Evolutionary conservation across 108 stramenopile species (phyloP).

Genomic region (Schizochytrium sp.): DNA sequence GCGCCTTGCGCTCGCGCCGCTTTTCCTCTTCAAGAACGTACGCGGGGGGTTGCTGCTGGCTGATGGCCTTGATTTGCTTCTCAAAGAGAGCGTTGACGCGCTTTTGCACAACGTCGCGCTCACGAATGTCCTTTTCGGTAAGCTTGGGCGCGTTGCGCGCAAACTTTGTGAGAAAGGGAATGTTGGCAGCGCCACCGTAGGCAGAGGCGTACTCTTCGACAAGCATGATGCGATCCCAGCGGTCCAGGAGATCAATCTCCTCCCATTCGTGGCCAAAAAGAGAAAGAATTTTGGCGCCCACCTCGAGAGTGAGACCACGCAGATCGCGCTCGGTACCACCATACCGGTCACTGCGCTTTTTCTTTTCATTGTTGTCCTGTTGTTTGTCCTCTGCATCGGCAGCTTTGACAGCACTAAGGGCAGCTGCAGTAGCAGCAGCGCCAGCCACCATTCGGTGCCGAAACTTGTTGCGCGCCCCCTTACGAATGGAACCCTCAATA

Average conservation of each 20-base stretch:
- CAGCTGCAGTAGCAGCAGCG: not conserved
- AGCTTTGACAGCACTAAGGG: not conserved
- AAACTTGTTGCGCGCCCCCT: not conserved
- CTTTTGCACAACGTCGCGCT: conserved; percentile 12
- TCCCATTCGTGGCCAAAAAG: not conserved
- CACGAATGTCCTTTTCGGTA: not conserved
- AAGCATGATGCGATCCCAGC: conserved; percentile 16
- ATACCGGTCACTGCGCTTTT: not conserved
- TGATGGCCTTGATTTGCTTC: not conserved
- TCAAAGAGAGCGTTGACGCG: not conserved
- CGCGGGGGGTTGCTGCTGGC: not conserved
- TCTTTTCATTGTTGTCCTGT: not conserved
- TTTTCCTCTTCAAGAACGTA: not conserved
- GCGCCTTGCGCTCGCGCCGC: not conserved
- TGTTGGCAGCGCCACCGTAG: not conserved
- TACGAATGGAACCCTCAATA: not conserved
- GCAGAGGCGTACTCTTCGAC: conserved; percentile 10
- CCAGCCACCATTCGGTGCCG: not conserved
- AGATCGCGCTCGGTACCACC: not conserved
- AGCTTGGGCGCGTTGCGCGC: not conserved
- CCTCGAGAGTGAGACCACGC: not conserved
- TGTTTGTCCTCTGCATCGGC: not conserved
- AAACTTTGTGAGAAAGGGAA: not conserved
- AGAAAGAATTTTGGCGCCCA: not conserved
- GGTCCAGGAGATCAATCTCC: conserved; percentile 1